Base-by-base conservation (phyloP, 768 basidiomycete genomes). In the Leccinellum albellum region DNA sequence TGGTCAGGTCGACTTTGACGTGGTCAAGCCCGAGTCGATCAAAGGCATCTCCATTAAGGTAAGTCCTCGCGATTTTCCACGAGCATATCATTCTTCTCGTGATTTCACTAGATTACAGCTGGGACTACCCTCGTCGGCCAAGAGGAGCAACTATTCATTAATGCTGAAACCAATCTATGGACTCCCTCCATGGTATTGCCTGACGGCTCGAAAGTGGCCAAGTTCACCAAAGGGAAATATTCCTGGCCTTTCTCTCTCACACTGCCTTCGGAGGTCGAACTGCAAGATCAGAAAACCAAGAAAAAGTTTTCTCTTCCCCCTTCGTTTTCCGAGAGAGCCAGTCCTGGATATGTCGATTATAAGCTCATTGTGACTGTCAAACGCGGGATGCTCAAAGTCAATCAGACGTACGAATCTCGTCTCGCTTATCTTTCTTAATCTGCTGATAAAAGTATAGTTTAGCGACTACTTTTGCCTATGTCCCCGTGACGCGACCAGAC, bases 311-410 rank as follows among this genome's bases (percentile, higher is more conserved):
- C 69, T 4, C 73, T 83, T 14, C 83, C 84, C 1, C 79, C 82
- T 6, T 79, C 71, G 35, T 85, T 83, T 59, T 77, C 80, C 1
- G 83, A 85, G 66, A 73, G 79, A 26, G 81, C 78, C 1, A 80
- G 81, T 46, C 77, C 79, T 1, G 80, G 75, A 15, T 84, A 82
- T 59, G 74, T 85, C 52, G 83, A 85, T 55, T 86, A 85, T 65
- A 78, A 75, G 61, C 62, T 84, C 8, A 65, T 76, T 14, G 79
- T 81, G 24, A 84, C 76, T 1, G 66, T 85, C 31, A 79, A 76
- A 62, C 77, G 82, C 21, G 74, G 78, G 1, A 67, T 75, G 17
- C 67, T 86, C 55, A 78, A 73, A 60, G 75, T 79, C 3, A 79
- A 84, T 62, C 76, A 81, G 55, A 77, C 71, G 84, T 85, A 56